These are phyloP conservation scores for Limtongia smithiae DNA, from an alignment of 805 yeast genomes.

Conservation along the genomic window DNA sequence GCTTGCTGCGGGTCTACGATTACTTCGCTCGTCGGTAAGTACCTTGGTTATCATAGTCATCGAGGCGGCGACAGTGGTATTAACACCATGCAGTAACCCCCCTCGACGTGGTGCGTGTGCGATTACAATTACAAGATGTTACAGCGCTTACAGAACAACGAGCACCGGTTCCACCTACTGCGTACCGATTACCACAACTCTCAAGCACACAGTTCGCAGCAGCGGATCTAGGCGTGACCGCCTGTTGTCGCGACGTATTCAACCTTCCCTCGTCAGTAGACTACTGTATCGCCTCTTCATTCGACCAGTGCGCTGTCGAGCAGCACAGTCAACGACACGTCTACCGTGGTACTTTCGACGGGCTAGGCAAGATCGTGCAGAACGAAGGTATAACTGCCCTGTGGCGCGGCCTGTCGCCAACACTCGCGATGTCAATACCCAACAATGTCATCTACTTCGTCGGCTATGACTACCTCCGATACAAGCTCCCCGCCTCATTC, in stretches of 20 bases:
- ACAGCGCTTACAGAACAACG: conserved; percentile 57
- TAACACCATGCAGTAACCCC: conserved; percentile 38
- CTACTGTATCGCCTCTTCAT: conserved; percentile 40
- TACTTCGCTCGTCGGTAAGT: conserved; percentile 39
- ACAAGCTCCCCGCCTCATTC: conserved; percentile 56
- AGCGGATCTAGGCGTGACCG: conserved; percentile 38
- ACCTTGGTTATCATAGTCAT: neutral
- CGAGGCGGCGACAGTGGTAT: neutral
- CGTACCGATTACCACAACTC: conserved; percentile 10
- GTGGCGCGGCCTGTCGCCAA: conserved; percentile 85
- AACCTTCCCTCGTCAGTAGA: conserved; percentile 39
- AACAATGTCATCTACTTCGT: conserved; percentile 90
- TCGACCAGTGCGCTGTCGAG: conserved; percentile 37
- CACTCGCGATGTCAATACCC: conserved; percentile 83
- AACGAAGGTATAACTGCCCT: conserved; percentile 74
- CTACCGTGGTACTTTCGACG: conserved; percentile 69
- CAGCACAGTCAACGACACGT: conserved; percentile 34
- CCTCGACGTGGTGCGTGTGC: conserved; percentile 44
- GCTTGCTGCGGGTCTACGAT: conserved; percentile 44
- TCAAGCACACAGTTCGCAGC: conserved; percentile 22
- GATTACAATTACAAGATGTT: conserved; percentile 44
- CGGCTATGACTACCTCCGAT: conserved; percentile 84
- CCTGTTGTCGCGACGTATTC: conserved; percentile 42
- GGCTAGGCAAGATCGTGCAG: conserved; percentile 59
- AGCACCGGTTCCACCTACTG: conserved; percentile 53